These are phyloP conservation scores for Globisporangium heterothallicum DNA, from an alignment of 352 stramenopile genomes.

Conservation along the genomic window DNA sequence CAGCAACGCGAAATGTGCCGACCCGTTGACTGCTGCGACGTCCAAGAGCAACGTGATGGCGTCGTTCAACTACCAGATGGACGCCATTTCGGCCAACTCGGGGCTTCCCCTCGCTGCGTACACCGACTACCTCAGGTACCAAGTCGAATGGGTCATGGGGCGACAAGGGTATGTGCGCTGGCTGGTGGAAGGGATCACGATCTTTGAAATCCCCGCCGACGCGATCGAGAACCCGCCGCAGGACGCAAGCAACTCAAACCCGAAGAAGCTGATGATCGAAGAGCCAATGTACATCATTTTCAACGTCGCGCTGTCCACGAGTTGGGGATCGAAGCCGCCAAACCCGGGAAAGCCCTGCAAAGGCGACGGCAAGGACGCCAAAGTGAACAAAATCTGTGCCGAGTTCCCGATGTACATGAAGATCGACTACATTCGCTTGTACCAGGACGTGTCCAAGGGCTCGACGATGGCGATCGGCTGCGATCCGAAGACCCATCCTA, in stretches of 20 bases:
- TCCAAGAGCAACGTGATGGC: conserved; percentile 32
- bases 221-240: conserved; percentile 36
- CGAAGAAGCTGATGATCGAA: conserved; percentile 50
- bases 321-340: conserved; percentile 37
- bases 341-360: conserved; percentile 33
- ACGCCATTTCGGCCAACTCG: conserved; percentile 51
- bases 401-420: conserved; percentile 51
- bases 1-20: conserved; percentile 28
- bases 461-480: conserved; percentile 47
- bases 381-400: conserved; percentile 40
- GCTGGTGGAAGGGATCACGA: conserved; percentile 36
- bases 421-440: conserved; percentile 57
- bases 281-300: conserved; percentile 71
- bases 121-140: conserved; percentile 43
- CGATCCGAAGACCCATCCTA: conserved; percentile 43
- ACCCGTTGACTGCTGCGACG: conserved; percentile 16
- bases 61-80: conserved; percentile 57
- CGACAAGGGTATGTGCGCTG: conserved; percentile 43
- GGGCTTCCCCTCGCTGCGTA: conserved; percentile 32
- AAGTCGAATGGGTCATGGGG: conserved; percentile 59
- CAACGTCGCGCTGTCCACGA: conserved; percentile 52
- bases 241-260: conserved; percentile 22
- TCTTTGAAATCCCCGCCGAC: conserved; percentile 58
- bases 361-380: conserved; percentile 21
- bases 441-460: conserved; percentile 35